Base-by-base conservation (phyloP, 2,329 filamentous ascomycete species). In the Cercospora zeae-maydis region DNA sequence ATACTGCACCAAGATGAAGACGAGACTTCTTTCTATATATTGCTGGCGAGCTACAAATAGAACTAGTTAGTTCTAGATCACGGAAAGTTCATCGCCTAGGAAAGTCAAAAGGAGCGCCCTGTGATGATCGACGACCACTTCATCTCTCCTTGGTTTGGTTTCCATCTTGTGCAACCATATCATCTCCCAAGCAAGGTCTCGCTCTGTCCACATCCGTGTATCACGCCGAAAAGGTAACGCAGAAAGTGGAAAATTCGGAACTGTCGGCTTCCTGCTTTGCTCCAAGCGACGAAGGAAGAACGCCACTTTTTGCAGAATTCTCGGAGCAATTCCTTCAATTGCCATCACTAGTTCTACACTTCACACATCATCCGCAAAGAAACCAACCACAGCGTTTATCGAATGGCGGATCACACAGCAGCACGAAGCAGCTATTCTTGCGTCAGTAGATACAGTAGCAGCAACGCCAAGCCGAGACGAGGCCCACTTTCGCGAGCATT, bases 401-500 rank as follows among this genome's bases (percentile, higher is more conserved):
- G 58, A 60, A 30, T 58, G 16, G 42, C 30, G 13, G 47, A 51
- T 31, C 16, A 56, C 16, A 56, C 24, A 27, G 24, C 24, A 27
- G 24, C 24, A 27, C 24, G 24, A 24, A n/a, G 31, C 56, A 39
- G 13, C 47, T 59, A 52, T 53, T 52, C 57, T 53, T 42, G 33
- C 45, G 3, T 6, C 24, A n/a, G n/a, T n/a, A n/a, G n/a, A n/a
- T n/a, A n/a, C n/a, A n/a, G n/a, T 49, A 49, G 21, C 47, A 33
- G 37, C 34, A 37, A 56, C 21, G 31, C 21, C 31, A 19, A 37
- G 21, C 31, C 42, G 49, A 55, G 53, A 39, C 59, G 51, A 37
- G 59, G 51, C 51, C 59, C 59, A 61, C 59, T 56, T 56, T 39
- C 59, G 30, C 57, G 42, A 51, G 30, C 57, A 53, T 31, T 11